Conservation (phyloP, 2,329 filamentous ascomycete genomes). For the Epichloe elymi region DNA sequence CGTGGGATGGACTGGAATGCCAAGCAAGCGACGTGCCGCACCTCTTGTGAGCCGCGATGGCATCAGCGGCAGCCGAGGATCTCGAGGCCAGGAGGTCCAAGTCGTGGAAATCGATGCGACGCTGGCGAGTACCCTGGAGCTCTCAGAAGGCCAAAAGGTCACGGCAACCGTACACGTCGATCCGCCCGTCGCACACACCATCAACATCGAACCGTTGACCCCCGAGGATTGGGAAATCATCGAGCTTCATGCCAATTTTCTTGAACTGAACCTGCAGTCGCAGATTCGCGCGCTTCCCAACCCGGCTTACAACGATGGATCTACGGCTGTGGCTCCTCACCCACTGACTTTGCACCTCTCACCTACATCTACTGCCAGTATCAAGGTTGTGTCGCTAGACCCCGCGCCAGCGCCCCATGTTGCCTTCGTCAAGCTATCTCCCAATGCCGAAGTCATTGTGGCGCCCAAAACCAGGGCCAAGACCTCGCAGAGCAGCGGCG, state of each 20-base stretch:
- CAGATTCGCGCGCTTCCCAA: conserved; percentile 92
- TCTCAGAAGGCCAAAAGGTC: conserved; percentile 73
- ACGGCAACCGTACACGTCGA: conserved; percentile 65
- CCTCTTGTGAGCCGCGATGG: conserved; percentile 65
- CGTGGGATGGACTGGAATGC: conserved; percentile 95
- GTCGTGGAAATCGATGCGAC: conserved; percentile 80
- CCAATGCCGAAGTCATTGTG: conserved; percentile 93
- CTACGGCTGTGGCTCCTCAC: conserved; percentile 47
- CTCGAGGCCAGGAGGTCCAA: conserved; percentile 61
- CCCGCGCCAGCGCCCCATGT: conserved; percentile 55
- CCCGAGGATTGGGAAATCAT: conserved; percentile 98
- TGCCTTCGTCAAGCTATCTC: conserved; percentile 82
- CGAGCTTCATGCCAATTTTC: conserved; percentile 87
- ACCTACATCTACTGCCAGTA: conserved; percentile 88
- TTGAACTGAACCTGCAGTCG: conserved; percentile 83
- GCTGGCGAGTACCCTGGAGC: conserved; percentile 62
- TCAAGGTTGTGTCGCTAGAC: conserved; percentile 71
- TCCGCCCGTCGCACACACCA: conserved; percentile 79
- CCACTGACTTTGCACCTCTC: conserved; percentile 86
- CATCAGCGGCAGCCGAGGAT: conserved; percentile 44
- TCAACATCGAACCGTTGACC: conserved; percentile 93
- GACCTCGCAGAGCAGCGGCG: conserved; percentile 49
- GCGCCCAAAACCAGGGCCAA: conserved; percentile 81
- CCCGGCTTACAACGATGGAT: conserved; percentile 47
- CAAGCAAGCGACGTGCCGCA: conserved; percentile 71